Base-by-base conservation (phyloP, 1,139 yeast species). In the Nakaseomyces bracarensis region DNA sequence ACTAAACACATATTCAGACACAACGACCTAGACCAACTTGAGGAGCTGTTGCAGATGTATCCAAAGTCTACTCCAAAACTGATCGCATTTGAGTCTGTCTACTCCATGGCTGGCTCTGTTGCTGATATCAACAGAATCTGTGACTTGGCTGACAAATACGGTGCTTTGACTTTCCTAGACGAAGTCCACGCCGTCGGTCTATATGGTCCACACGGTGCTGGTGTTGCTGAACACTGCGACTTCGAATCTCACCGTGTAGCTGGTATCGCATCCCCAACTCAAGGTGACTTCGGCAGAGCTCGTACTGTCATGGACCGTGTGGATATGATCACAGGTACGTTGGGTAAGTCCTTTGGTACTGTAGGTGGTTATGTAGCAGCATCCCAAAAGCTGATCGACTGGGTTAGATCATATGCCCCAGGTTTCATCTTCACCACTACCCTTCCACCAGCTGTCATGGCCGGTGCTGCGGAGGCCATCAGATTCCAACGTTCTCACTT, bases 191-290 rank as follows among this genome's bases (percentile, higher is more conserved):
- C 98, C 35, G 97, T 93, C 42, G 99, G 99, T 44, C 77, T 91
- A 82, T 91, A 91, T 63, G 98, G 98, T 58, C 97, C 98, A 47
- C 96, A 85, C 58, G 99, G 99, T 58, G 98, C 96, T 34, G 99
- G 99, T 68, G 97, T 91, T 43, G 96, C 97, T 40, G 98, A 93
- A 66, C 98, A 91, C 63, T 72, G 83, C 58, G 84, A 91, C 65
- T 89, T 86, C 57, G 84, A 84, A 38, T 78, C 79, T 47, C 95
- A 87, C 62, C 73, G 82, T 61, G 69, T 74, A 50, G 61, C 76
- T 13, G 94, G 93, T 54, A 70, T 79, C 40, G 71, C 72, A 7
- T 67, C 77, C n/a, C 74, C 78, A 42, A 41, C 26, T 9, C 23
- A 29, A 11, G 36, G 28, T 25, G 36, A 38, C 31, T 25, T 25